Evolutionary conservation across 768 basidiomycete genomes (phyloP).

Genomic region (Agaricus sinodeliciosus): DNA sequence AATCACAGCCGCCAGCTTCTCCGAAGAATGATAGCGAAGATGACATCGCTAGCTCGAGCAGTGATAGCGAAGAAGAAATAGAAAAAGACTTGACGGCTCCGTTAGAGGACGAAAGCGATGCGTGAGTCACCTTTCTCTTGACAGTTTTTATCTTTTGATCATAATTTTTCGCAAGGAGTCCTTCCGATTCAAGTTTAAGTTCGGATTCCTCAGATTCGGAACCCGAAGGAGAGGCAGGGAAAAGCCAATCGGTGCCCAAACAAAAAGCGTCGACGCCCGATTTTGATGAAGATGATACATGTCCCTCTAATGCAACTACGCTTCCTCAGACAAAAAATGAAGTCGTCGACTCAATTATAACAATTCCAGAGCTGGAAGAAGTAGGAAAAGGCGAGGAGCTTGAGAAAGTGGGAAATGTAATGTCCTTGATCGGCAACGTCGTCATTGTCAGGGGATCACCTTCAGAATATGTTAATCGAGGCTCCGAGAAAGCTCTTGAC

Average conservation of each 20-base stretch:
- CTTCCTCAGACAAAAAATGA: slow-evolving; percentile 70
- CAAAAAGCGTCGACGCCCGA: slow-evolving; percentile 21
- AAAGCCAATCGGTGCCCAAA: slow-evolving; percentile 7
- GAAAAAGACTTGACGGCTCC: slow-evolving; percentile 46
- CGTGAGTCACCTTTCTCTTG: slow-evolving; percentile 11
- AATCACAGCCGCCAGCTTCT: background rate
- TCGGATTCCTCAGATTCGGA: slow-evolving; percentile 31
- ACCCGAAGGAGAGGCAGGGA: slow-evolving; percentile 8
- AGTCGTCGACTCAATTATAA: slow-evolving; percentile 48
- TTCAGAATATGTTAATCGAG: slow-evolving; percentile 33
- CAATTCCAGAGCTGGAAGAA: slow-evolving; percentile 56
- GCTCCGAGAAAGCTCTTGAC: slow-evolving; percentile 67
- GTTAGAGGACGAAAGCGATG: slow-evolving; percentile 23
- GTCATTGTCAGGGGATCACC: slow-evolving; percentile 67
- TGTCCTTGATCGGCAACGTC: slow-evolving; percentile 64
- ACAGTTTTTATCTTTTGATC: slow-evolving; percentile 4
- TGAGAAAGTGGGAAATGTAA: slow-evolving; percentile 73
- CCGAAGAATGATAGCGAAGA: slow-evolving; percentile 28
- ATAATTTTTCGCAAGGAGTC: slow-evolving; percentile 19
- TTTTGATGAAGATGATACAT: slow-evolving; percentile 49
- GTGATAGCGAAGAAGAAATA: slow-evolving; percentile 70
- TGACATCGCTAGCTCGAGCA: slow-evolving; percentile 46
- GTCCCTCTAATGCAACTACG: slow-evolving; percentile 28
- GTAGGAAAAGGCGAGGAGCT: slow-evolving; percentile 59
- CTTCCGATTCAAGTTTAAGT: slow-evolving; percentile 34